Conservation (phyloP, 805 yeast genomes). For the Clavispora santaluciae region DNA sequence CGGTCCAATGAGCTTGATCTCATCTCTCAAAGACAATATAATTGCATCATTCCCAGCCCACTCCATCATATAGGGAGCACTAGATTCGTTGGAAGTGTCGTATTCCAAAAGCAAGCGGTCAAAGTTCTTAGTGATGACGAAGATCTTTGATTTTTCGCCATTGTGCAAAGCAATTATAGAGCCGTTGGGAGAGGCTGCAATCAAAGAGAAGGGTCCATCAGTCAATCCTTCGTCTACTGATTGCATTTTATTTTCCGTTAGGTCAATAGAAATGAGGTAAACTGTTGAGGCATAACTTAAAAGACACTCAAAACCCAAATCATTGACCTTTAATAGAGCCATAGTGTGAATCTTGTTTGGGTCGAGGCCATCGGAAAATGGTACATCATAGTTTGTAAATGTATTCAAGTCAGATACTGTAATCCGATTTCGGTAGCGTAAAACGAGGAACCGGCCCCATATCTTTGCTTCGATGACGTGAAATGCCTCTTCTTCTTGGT, state of each 20-base stretch:
- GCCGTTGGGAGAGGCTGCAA: constrained; percentile 50
- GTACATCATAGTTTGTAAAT: constrained; percentile 37
- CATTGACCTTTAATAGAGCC: constrained; percentile 8
- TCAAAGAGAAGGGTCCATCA: constrained; percentile 44
- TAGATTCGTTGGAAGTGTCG: constrained; percentile 35
- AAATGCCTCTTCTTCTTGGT: constrained; percentile 26
- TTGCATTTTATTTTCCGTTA: constrained; percentile 19
- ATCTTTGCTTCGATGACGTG: constrained; percentile 25
- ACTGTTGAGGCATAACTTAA: constrained; percentile 26
- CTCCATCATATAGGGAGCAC: constrained; percentile 43
- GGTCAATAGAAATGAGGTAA: constrained; percentile 21
- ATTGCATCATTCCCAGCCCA: constrained; percentile 92
- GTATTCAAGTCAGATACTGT: constrained; percentile 34
- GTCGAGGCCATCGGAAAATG: constrained; percentile 18
- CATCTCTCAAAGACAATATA: constrained; percentile 57
- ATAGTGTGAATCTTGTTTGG: constrained; percentile 21
- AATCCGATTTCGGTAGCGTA: constrained; percentile 32
- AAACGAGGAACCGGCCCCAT: constrained; percentile 41
- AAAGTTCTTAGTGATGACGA: constrained; percentile 47
- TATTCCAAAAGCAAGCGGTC: constrained; percentile 41
- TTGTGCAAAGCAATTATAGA: constrained; percentile 49
- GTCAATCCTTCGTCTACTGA: constrained; percentile 35
- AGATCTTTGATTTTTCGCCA: constrained; percentile 35
- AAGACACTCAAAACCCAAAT: constrained; percentile 17
- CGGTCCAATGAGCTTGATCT: constrained; percentile 68